These are phyloP conservation scores for Pseudogymnoascus sp. DNA, from an alignment of 2,329 filamentous ascomycete genomes.

Conservation along the genomic window DNA sequence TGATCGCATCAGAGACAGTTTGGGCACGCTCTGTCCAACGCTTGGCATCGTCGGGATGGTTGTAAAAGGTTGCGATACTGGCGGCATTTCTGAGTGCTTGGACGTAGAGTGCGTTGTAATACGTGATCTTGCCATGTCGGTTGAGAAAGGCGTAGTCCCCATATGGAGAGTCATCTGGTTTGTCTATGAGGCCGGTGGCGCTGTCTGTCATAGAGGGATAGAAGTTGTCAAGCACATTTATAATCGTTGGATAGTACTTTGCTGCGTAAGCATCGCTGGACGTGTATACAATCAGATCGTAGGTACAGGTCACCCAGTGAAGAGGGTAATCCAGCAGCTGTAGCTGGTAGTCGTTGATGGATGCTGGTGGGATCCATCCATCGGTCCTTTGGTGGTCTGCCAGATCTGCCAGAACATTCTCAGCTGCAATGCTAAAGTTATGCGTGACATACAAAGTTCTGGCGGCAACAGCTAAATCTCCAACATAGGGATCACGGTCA, in stretches of 20 bases:
- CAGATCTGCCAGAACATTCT: constrained; percentile 44
- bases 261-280: constrained; percentile 37
- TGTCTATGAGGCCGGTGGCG: constrained; percentile 36
- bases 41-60: constrained; percentile 28
- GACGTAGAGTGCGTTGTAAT: constrained; percentile 47
- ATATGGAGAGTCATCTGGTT: constrained; percentile 35
- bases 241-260: constrained; percentile 36
- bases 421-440: constrained; percentile 33
- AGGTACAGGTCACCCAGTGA: constrained; percentile 44
- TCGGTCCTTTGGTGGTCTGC: constrained; percentile 42
- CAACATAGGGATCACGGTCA: constrained; percentile 47
- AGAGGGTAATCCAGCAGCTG: constrained; percentile 46
- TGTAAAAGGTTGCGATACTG: constrained; percentile 32
- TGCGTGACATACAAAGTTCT: constrained; percentile 44
- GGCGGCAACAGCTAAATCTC: constrained; percentile 43
- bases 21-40: constrained; percentile 36
- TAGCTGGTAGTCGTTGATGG: constrained; percentile 39
- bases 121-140: constrained; percentile 41
- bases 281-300: constrained; percentile 44
- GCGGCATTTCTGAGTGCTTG: constrained; percentile 40
- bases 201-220: constrained; percentile 38
- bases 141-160: constrained; percentile 47
- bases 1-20: constrained; percentile 31
- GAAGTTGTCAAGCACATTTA: constrained; percentile 38
- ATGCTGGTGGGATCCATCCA: constrained; percentile 46